Evolutionary conservation across 1,284 basidiomycete genomes (phyloP).

Genomic region (Ustilago cynodontis): DNA sequence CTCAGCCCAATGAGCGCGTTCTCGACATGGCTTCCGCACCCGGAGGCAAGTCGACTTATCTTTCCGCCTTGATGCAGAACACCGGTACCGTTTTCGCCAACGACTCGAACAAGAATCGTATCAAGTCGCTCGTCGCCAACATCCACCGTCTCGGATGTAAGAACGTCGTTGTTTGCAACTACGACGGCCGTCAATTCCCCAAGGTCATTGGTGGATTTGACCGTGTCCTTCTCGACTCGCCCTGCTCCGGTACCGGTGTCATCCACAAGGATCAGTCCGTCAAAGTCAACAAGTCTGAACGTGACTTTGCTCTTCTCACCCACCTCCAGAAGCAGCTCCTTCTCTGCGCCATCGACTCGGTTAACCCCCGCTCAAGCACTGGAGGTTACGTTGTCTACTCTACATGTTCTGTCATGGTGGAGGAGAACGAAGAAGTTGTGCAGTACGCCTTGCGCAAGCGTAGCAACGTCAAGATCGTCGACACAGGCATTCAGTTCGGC

Average conservation of each 20-base stretch:
- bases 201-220: slow-evolving; percentile 99
- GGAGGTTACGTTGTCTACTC: slow-evolving; percentile 98
- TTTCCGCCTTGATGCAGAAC: slow-evolving; percentile 84
- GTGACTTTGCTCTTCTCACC: slow-evolving; percentile 88
- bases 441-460: slow-evolving; percentile 98
- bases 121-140: slow-evolving; percentile 96
- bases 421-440: slow-evolving; percentile 98
- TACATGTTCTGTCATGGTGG: slow-evolving; percentile 96
- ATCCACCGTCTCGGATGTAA: slow-evolving; percentile 97
- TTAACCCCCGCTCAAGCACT: slow-evolving; percentile 86
- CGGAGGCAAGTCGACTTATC: slow-evolving; percentile 89
- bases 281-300: slow-evolving; percentile 97
- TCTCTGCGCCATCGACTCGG: slow-evolving; percentile 96
- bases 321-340: slow-evolving; percentile 99
- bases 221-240: slow-evolving; percentile 93
- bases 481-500: slow-evolving; percentile 93
- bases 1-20: slow-evolving; percentile 92
- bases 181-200: slow-evolving; percentile 98
- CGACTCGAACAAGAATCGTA: slow-evolving; percentile 92
- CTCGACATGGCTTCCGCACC: slow-evolving; percentile 99
- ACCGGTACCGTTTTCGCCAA: slow-evolving; percentile 99
- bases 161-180: slow-evolving; percentile 96
- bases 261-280: slow-evolving; percentile 98
- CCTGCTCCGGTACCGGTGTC: slow-evolving; percentile 97
- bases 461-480: slow-evolving; percentile 93